phyloP scores from a whole-genome alignment of 2,329 filamentous ascomycete genomes.

The Verticillium albo-atrum region DNA sequence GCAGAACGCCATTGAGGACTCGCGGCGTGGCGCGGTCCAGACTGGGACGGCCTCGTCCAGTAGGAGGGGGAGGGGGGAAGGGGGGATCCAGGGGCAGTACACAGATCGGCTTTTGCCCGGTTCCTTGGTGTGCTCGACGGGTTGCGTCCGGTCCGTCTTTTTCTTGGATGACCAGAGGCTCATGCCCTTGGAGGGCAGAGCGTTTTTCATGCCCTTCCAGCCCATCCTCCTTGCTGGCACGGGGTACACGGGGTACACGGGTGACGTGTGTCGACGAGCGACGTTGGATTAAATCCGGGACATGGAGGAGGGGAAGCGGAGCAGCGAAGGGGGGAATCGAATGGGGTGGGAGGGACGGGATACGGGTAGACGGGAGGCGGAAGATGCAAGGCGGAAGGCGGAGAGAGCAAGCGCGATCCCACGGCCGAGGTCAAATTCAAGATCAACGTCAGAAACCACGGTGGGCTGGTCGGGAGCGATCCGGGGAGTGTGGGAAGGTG shows the following conservation, averaged over 20 bases:
- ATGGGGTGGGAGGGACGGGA: neutral
- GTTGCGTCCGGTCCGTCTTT: conserved; percentile 12
- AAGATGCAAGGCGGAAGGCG: neutral
- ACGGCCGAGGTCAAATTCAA: neutral
- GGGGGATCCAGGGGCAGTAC: conserved; percentile 6
- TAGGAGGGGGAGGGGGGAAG: neutral
- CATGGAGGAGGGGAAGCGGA: neutral
- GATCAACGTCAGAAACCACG: too few relatives aligned
- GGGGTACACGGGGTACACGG: too few relatives aligned
- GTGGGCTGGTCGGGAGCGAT: neutral
- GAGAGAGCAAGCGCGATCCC: neutral
- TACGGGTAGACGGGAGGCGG: neutral
- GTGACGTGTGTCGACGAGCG: neutral
- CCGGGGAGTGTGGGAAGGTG: neutral
- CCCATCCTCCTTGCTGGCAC: conserved; percentile 22
- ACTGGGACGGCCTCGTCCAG: neutral
- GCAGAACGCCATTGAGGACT: neutral
- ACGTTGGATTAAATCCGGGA: neutral
- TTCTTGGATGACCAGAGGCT: conserved; percentile 24
- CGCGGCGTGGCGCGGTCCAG: neutral
- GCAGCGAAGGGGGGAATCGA: neutral
- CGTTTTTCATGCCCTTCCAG: conserved; percentile 31
- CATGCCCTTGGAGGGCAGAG: conserved; percentile 27
- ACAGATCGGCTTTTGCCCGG: conserved; percentile 7
- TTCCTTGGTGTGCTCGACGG: neutral